Evolutionary conservation across 140 eudicot genomes (phyloP), one percentile per base, ranked within the genome.

Genomic region (Oenanthe javanica): DNA sequence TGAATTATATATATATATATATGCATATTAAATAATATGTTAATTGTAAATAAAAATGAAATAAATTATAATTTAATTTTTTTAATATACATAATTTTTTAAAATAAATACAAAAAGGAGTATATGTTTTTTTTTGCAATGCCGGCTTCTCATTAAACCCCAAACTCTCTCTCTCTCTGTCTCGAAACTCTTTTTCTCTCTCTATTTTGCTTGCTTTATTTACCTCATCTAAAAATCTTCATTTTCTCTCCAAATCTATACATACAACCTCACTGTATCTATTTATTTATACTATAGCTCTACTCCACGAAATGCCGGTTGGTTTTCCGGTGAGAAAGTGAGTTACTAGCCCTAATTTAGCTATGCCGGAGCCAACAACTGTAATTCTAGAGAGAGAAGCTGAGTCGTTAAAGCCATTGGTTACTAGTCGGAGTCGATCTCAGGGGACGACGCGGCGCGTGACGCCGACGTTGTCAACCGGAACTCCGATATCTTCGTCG

Each of bases 361-460:
- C 40, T 63, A 86, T 86, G 89, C 85, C 86, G 23, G 89, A 86
- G 66, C 83, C 84, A 23, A 18, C 63, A 55, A 5, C 10, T 79
- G 21, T 36, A 15, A 48, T 19, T 18, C 16, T 47, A 27, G 77
- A 76, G 59, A 81, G 71, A 1, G 86, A 85, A 72, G 73, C 85
- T 0, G 88, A 86, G 12, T 63, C 87, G 1, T 77, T 81, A 48
- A 87, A 91, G 2, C 84, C 90, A 0, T 85, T 86, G 9, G 47
- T 88, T 16, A 86, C 87, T 1, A 82, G 77, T 27, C 81, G 92
- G 50, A 89, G 86, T 70, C 85, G 96, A 87, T 93, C 98, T 8
- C 97, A 89, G 46, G 82, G 94, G 18, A 77, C 90, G 40, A 55
- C 86, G 42, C 80, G 96, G 25, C 83, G 98, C 54, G 92, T 93